Percentiles rank a stretch among this genome's conserved stretches.
Evolutionary conservation across 2,329 filamentous ascomycete genomes (phyloP).

Genomic region (Triangularia verruculosa): DNA sequence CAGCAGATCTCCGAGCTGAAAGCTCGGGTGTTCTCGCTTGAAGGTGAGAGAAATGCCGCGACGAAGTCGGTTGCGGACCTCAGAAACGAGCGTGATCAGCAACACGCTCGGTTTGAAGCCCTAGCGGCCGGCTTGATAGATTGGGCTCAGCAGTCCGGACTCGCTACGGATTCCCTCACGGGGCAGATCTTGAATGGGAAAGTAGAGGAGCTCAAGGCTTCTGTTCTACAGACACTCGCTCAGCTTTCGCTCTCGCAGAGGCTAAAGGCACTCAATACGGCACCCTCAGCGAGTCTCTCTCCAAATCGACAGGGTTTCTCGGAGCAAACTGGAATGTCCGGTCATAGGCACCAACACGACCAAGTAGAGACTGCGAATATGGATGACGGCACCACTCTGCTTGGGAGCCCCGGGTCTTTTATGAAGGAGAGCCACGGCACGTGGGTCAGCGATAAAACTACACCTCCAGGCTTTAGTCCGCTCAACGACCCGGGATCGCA

Average conservation of each 20-base stretch:
- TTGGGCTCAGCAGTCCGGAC: constrained; percentile 17
- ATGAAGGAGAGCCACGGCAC: background rate
- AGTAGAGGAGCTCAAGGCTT: constrained; percentile 10
- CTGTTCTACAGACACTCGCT: constrained; percentile 4
- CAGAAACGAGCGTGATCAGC: constrained; percentile 10
- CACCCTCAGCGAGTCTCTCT: background rate
- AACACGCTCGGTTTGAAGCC: constrained; percentile 5
- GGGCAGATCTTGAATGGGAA: background rate
- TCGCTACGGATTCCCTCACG: background rate
- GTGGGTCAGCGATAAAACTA: background rate
- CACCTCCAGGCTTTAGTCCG: background rate
- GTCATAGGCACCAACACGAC: background rate
- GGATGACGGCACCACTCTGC: background rate
- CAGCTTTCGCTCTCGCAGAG: background rate
- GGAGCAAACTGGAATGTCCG: background rate
- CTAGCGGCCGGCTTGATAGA: constrained; percentile 13
- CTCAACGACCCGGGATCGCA: background rate
- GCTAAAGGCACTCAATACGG: background rate
- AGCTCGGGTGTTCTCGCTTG: constrained; percentile 1
- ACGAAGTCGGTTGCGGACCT: constrained; percentile 5
- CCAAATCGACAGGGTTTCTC: background rate
- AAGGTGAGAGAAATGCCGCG: constrained; percentile 12
- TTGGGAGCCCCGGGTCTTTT: background rate
- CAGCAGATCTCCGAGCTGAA: constrained; percentile 5
- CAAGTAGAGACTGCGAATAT: background rate